Evolutionary conservation across 768 basidiomycete genomes (phyloP), one percentile per base, ranked within the genome.

Genomic region (Hericium rajendrae): DNA sequence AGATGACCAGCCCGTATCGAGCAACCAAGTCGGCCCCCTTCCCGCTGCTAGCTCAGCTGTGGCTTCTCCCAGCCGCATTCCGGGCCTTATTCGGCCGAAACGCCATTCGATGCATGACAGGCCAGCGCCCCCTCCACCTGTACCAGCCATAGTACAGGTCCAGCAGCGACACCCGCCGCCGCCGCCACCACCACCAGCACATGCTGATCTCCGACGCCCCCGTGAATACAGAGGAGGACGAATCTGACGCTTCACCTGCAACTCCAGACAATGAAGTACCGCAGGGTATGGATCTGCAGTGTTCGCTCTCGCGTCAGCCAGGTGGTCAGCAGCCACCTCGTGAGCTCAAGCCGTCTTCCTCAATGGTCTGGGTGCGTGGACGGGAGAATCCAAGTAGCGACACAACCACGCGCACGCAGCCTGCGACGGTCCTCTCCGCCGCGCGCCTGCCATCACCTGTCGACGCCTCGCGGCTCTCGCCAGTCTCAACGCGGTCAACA

Each of bases 41-140:
- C 41, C 16, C 41, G 32, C 32, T 8, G 32, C 32, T 32, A 32
- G 32, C 32, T 32, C 32, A 32, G 32, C 32, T 10, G 32, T 32
- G 32, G 32, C 32, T 8, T 2, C 32, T 6, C 32, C 32, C 6
- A 32, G 32, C 32, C 32, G 32, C 32, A 32, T 32, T 32, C 32
- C 32, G 6, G 32, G 32, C 32, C 41, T 48, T 49, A 39, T 48
- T 11, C 60, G 59, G 48, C 55, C 54, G 40, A 60, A 61, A 28
- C 61, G 61, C 51, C 52, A 58, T 18, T 62, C 59, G 32, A 53
- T 61, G 48, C 38, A 51, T 20, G 57, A 53, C 39, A 40, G 40
- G 12, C 60, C 59, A 13, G 54, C 48, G 20, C 53, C 53, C 10
- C 41, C 39, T 16, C 53, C 53, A 5, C 53, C 53, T 5, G 5